Evolutionary conservation across 345 rosid genomes (phyloP).

Genomic region (Rubroshorea leprosula): DNA sequence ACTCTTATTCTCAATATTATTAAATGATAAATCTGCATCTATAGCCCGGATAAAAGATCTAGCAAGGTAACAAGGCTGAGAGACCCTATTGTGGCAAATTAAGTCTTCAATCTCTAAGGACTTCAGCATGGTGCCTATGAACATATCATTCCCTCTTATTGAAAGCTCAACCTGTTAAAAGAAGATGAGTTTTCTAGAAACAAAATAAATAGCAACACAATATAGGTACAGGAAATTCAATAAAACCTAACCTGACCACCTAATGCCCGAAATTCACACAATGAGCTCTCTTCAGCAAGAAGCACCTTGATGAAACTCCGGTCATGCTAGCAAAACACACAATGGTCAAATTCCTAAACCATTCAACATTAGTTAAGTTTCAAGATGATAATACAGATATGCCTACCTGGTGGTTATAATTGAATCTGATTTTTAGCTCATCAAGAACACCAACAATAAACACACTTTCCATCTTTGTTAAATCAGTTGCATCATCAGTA

Average conservation of each 20-base stretch:
- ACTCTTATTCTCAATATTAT: conserved; percentile 32
- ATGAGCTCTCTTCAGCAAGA: conserved; percentile 64
- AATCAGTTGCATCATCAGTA: conserved; percentile 35
- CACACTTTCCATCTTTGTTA: conserved; percentile 48
- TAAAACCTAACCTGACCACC: conserved; percentile 78
- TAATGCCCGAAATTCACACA: conserved; percentile 82
- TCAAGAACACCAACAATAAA: conserved; percentile 85
- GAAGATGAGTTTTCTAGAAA: conserved; percentile 17
- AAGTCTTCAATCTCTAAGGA: conserved; percentile 97
- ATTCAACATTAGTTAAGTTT: conserved; percentile 14
- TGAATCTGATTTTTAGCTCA: conserved; percentile 76
- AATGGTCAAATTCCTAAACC: conserved; percentile 27
- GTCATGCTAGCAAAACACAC: conserved; percentile 39
- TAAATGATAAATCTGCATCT: conserved; percentile 36
- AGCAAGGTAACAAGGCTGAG: conserved; percentile 67
- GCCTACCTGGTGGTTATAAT: conserved; percentile 61
- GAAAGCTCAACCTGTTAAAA: conserved; percentile 77
- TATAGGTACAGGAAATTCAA: conserved; percentile 8
- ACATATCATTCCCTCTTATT: conserved; percentile 67
- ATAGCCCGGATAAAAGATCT: conserved; percentile 69
- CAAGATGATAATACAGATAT: conserved; percentile 12
- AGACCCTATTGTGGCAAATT: conserved; percentile 43
- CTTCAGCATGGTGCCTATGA: conserved; percentile 77
- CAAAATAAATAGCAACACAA: conserved; percentile 16
- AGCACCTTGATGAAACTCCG: conserved; percentile 61